Conservation (phyloP, 129 eudicot genomes). For the Mikania micrantha region DNA sequence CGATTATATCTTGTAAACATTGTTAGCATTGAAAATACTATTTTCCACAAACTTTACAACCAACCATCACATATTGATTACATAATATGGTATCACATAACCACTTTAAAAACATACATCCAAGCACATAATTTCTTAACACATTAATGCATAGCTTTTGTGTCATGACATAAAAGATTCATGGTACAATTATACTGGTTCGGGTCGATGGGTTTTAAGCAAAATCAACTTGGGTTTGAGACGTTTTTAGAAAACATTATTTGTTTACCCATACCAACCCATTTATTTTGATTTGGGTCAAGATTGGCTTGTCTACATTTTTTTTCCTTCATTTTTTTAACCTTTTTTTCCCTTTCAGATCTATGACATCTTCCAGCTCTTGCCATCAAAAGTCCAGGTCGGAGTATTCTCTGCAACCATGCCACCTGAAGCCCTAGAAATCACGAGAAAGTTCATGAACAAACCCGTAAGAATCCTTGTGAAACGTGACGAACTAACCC, state of each 20-base stretch:
- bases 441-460: slow-evolving; percentile 61
- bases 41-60: not conserved
- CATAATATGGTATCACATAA: not conserved
- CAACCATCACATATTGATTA: not conserved
- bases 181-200: not conserved
- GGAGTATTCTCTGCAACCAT: slow-evolving; percentile 64
- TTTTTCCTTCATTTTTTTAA: too few species aligned
- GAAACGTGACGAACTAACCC: slow-evolving; percentile 52
- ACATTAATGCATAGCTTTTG: too few species aligned
- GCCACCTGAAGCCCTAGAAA: slow-evolving; percentile 62
- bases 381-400: slow-evolving; percentile 49
- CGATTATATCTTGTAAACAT: too few species aligned
- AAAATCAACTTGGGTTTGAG: too few species aligned
- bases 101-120: not conserved
- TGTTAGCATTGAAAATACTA: not conserved
- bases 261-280: too few species aligned
- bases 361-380: slow-evolving; percentile 48
- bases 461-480: slow-evolving; percentile 58
- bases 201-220: too few species aligned
- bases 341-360: slow-evolving; percentile 21
- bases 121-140: too few species aligned
- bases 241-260: too few species aligned
- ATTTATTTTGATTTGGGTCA: too few species aligned
- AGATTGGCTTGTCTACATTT: too few species aligned
- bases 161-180: not conserved